Base-by-base conservation (phyloP, 768 basidiomycete genomes). In the Nidularia sp. region DNA sequence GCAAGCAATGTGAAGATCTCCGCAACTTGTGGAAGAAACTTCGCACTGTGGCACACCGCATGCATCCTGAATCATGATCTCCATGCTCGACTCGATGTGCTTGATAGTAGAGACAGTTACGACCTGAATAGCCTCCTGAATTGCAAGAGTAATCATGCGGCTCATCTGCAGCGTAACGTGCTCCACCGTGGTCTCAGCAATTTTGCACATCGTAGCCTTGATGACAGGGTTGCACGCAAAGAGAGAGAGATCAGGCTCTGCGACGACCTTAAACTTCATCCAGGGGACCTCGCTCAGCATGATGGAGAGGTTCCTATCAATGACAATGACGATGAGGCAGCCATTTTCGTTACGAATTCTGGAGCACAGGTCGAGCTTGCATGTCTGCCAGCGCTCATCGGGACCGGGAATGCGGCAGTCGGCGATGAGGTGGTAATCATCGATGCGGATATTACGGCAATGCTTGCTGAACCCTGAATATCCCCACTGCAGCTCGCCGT, bases 221-320 rank as follows among this genome's bases (percentile, higher is more conserved):
- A 45, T 45, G 22, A 45, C 44, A 10, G 44, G 44, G 50, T 61
- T 57, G 32, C 48, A 51, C 35, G 55, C 55, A 46, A 63, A 61
- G 39, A 59, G 41, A 45, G 55, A 54, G 42, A 61, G 54, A 33
- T 63, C 59, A 18, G 62, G 62, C 51, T 63, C 58, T 2, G 62
- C 62, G 50, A 64, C 58, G 42, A 64, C 57, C 48, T 61, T 61
- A 58, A 64, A 64, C 29, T 60, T 61, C 62, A 64, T 62, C 62
- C 62, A 64, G 4, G 62, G 62, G 9, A 64, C 60, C 42, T 62
- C 60, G 54, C 62, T 54, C 9, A 45, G 44, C 44, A 45, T 45
- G 22, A 22, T 25, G 8, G 44, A 45, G 44, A 45, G 44, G 12
- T 45, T 25, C 12, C 12, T 25, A 18, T 45, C 22, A 12, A 45